Base-by-base conservation (phyloP, 805 yeast species). In the Scheffersomyces coipomensis region DNA sequence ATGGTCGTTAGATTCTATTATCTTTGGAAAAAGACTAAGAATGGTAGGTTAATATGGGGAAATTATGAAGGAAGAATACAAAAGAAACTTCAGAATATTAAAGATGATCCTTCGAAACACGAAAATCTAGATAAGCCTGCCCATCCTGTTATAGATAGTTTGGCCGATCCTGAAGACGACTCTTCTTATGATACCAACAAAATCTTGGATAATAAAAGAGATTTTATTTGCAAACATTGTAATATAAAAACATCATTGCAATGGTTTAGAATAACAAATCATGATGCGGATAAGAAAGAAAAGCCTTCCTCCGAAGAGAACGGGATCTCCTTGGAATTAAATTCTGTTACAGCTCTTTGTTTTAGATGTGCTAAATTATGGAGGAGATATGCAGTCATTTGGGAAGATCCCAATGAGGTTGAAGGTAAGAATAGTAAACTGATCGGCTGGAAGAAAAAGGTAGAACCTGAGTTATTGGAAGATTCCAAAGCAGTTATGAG, bases 1-100 rank as follows among this genome's bases (percentile, higher is more conserved):
- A 86, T 83, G 83, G 71, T 89, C 46, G 98, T 91, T 1, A 64
- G 97, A 41, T 89, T 74, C 56, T 91, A 88, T 53, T 91, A 91
- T 52, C 65, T 88, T 38, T 91, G 98, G 98, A 90, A 90, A 61
- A 90, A 90, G 58, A 84, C 96, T 0, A 66, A 75, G 22, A 71
- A 72, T 32, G 97, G 97, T 0, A 81, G 76, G 45, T 55, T 58
- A 30, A 85, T 88, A 13, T 87, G 97, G 95, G 96, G 88, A 25
- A 81, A 83, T 52, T 87, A 64, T 54, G 81, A 80, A 31, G 95
- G 93, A 1, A 63, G 95, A 37, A 60, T 72, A 29, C 79, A 79
- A 48, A 85, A 84, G 55, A 77, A 79, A 49, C 44, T 68, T 25
- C 80, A 76, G 45, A 60, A 46, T 41, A 38, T 38, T 22, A 50